These are phyloP conservation scores for Anisogramma anomala DNA, from an alignment of 2,329 filamentous ascomycete genomes.

Conservation along the genomic window DNA sequence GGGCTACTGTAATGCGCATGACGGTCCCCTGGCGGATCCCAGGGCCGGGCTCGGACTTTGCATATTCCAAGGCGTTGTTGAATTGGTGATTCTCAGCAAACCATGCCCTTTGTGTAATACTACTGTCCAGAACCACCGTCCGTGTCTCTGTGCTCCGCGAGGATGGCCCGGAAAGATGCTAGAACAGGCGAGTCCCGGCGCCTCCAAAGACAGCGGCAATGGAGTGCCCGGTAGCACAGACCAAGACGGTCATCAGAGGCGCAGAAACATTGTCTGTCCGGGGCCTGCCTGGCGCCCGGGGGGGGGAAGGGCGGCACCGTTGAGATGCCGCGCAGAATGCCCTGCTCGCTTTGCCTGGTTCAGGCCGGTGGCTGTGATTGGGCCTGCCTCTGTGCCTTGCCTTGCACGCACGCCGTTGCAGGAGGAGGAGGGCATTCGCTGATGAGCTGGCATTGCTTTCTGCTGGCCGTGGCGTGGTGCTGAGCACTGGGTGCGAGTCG, in stretches of 20 bases:
- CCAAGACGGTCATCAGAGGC: slow-evolving; percentile 10
- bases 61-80: not conserved
- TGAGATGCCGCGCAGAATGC: too few species aligned
- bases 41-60: not conserved
- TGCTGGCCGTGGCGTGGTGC: too few species aligned
- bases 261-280: slow-evolving; percentile 11
- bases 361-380: slow-evolving; percentile 3
- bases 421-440: not conserved
- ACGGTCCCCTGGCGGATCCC: not conserved
- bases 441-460: slow-evolving; percentile 6
- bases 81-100: slow-evolving; percentile 1
- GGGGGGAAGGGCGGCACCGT: too few species aligned
- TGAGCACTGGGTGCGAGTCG: slow-evolving; percentile 6
- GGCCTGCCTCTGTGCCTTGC: slow-evolving; percentile 9
- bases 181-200: slow-evolving; percentile 10
- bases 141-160: slow-evolving; percentile 8
- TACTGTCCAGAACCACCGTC: not conserved
- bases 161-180: slow-evolving; percentile 1
- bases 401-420: not conserved
- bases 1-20: too few species aligned
- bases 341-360: slow-evolving; percentile 8
- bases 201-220: slow-evolving; percentile 4
- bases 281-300: too few species aligned
- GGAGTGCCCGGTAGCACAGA: slow-evolving; percentile 6
- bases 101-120: not conserved